Conservation (phyloP, 208 protist genomes). For the Tritrichomonas foetus region DNA sequence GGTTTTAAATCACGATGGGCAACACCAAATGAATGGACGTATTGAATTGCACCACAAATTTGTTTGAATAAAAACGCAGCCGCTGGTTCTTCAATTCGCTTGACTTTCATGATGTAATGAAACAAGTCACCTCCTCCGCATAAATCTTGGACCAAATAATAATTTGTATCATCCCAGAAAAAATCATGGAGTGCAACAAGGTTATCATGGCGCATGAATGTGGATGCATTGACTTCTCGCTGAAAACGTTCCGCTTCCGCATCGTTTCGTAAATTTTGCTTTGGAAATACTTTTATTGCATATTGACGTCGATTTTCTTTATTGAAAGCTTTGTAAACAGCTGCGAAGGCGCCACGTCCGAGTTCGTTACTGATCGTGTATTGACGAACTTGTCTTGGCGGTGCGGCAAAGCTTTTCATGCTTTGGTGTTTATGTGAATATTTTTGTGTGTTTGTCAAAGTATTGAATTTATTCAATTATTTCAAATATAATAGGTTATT, state of each 20-base stretch:
- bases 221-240: not conserved
- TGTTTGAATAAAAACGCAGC: not conserved
- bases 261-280: not conserved
- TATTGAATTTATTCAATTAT: too few relatives aligned
- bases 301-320: not conserved
- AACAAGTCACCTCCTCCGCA: not conserved
- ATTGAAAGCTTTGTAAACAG: not conserved
- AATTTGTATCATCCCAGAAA: not conserved
- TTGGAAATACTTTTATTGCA: not conserved
- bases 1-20: not conserved
- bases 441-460: too few relatives aligned
- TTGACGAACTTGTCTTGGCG: too few relatives aligned
- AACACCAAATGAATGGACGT: not conserved
- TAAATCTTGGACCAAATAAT: not conserved
- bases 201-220: not conserved
- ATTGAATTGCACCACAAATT: not conserved
- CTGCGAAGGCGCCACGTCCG: not conserved
- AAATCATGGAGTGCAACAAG: not conserved
- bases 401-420: too few relatives aligned
- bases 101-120: not conserved
- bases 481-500: too few relatives aligned
- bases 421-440: too few relatives aligned
- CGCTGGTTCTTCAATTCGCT: not conserved
- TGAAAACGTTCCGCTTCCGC: not conserved
- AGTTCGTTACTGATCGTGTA: not conserved